A percentile compares a stretch with the other conserved stretches of the same genome.
These are phyloP conservation scores for Leccinum truebloodii DNA, from an alignment of 768 basidiomycete species.

Conservation along the genomic window DNA sequence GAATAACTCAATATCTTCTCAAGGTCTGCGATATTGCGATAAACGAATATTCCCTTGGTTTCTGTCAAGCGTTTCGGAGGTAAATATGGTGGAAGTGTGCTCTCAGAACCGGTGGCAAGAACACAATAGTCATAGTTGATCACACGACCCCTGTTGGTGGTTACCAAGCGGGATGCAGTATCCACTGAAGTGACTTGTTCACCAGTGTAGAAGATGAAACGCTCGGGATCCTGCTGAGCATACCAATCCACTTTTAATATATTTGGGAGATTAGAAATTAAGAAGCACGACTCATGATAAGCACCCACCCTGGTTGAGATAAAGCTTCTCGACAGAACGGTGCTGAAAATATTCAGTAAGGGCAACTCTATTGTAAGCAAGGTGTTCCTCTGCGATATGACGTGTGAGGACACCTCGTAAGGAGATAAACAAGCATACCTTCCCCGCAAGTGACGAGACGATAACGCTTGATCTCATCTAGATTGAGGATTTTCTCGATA, in stretches of 20 bases:
- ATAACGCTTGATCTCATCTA: neutral
- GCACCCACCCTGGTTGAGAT: slow-evolving; percentile 49
- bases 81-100: slow-evolving; percentile 60
- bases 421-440: neutral
- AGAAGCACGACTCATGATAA: neutral
- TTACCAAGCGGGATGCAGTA: slow-evolving; percentile 42
- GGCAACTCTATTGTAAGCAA: neutral
- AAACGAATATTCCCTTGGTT: slow-evolving; percentile 65
- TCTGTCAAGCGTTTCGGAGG: slow-evolving; percentile 38
- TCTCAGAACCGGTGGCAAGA: slow-evolving; percentile 69
- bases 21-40: slow-evolving; percentile 70
- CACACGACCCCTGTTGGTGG: slow-evolving; percentile 45
- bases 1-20: slow-evolving; percentile 64
- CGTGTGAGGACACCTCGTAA: neutral
- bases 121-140: slow-evolving; percentile 63
- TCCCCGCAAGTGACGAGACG: neutral
- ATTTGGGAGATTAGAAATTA: neutral
- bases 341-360: neutral
- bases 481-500: neutral
- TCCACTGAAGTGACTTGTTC: slow-evolving; percentile 47
- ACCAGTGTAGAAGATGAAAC: slow-evolving; percentile 53
- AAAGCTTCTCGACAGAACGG: slow-evolving; percentile 33
- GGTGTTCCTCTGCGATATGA: neutral
- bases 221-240: slow-evolving; percentile 52
- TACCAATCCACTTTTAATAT: slow-evolving; percentile 54